A percentile compares a stretch with the other conserved stretches of the same genome.
Conservation (phyloP, 2,329 filamentous ascomycete genomes). For the Fusarium penzigii region DNA sequence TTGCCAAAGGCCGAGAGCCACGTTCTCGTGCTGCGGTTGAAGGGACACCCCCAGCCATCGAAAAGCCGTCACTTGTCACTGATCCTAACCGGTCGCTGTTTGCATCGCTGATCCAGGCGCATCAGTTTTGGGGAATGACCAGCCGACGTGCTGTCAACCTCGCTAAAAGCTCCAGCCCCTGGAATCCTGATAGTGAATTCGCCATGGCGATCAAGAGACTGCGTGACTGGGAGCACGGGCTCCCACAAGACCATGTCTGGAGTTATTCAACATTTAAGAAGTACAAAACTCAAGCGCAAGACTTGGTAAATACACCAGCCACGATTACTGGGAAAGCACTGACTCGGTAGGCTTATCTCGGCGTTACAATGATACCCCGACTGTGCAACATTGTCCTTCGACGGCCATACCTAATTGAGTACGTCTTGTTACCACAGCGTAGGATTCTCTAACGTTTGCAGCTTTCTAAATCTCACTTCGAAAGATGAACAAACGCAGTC, state of each 20-base stretch:
- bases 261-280: conserved; percentile 42
- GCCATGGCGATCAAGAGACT: conserved; percentile 45
- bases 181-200: conserved; percentile 51
- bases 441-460: conserved; percentile 23
- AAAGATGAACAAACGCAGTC: conserved; percentile 38
- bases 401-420: conserved; percentile 56
- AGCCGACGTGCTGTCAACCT: conserved; percentile 50
- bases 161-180: conserved; percentile 45
- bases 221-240: conserved; percentile 47
- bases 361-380: conserved; percentile 55
- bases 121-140: conserved; percentile 55
- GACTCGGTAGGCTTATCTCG: conserved; percentile 50
- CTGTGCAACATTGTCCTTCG: conserved; percentile 59
- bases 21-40: conserved; percentile 53
- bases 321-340: neutral
- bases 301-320: conserved; percentile 42
- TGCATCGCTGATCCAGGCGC: conserved; percentile 55
- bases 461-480: conserved; percentile 45
- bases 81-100: conserved; percentile 53
- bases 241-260: conserved; percentile 52
- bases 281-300: conserved; percentile 50
- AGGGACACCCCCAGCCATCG: conserved; percentile 51
- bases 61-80: conserved; percentile 44
- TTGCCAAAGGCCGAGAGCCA: conserved; percentile 49
- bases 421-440: neutral